These are phyloP conservation scores for Xanthoconium separans DNA, from an alignment of 1,284 basidiomycete species.

Conservation along the genomic window DNA sequence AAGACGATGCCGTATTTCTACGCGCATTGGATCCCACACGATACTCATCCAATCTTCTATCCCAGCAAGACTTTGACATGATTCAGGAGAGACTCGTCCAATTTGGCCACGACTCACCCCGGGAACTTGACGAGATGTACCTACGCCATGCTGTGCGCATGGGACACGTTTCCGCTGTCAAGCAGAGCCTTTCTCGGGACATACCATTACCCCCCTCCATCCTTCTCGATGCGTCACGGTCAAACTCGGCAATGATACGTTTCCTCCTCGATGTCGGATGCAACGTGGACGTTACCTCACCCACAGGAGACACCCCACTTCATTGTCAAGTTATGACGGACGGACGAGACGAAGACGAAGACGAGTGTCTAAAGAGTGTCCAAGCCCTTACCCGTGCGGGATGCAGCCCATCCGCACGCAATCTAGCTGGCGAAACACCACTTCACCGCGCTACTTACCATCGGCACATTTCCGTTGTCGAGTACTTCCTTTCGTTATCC, in stretches of 20 bases:
- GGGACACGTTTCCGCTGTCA: slow-evolving; percentile 1
- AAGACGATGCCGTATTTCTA: background rate
- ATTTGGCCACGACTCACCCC: background rate
- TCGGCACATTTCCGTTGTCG: background rate
- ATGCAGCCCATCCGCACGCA: slow-evolving; percentile 3
- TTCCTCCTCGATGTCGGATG: slow-evolving; percentile 1
- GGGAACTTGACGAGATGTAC: background rate
- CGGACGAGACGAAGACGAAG: background rate
- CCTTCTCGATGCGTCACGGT: slow-evolving; percentile 3
- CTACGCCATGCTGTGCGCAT: background rate
- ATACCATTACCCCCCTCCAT: slow-evolving; percentile 6
- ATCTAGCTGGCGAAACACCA: slow-evolving; percentile 3
- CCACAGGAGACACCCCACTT: slow-evolving; percentile 1
- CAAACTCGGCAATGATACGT: background rate
- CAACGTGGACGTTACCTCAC: background rate
- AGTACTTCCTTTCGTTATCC: background rate
- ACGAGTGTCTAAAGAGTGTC: background rate
- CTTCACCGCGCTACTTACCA: background rate
- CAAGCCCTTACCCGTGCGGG: slow-evolving; percentile 2
- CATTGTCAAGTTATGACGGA: background rate
- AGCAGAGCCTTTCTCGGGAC: background rate
- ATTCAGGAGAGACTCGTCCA: slow-evolving; percentile 11
- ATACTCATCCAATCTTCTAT: background rate
- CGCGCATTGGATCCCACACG: background rate
- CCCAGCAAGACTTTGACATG: background rate